These are phyloP conservation scores for Corrigiola litoralis DNA, from an alignment of 179 eudicot species.

Conservation along the genomic window DNA sequence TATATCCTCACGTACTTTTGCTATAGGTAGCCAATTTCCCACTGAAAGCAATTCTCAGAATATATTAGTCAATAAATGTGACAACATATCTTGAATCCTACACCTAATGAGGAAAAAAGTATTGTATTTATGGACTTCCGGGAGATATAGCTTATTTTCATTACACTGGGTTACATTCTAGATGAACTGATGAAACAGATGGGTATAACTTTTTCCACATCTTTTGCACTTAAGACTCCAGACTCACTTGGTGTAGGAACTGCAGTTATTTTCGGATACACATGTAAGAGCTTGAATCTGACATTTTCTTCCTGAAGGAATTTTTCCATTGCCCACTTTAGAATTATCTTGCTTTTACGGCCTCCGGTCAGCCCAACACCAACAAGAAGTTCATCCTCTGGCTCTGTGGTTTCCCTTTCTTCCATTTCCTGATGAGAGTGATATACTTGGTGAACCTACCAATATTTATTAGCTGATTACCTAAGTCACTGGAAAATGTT, in stretches of 20 bases:
- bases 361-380: slow-evolving; percentile 36
- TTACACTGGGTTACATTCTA: no score
- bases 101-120: not conserved
- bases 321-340: slow-evolving; percentile 69
- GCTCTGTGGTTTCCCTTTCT: slow-evolving; percentile 6
- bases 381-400: slow-evolving; percentile 11
- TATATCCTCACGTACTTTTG: slow-evolving; percentile 65
- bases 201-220: no score
- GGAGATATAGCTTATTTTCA: no score
- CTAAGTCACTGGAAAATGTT: no score
- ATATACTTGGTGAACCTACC: no score
- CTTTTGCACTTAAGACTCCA: not conserved
- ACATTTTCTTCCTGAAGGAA: slow-evolving; percentile 50
- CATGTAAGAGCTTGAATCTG: slow-evolving; percentile 53
- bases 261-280: slow-evolving; percentile 49
- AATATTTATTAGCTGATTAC: no score
- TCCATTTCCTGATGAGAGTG: slow-evolving; percentile 28
- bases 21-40: slow-evolving; percentile 59
- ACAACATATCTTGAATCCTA: not conserved
- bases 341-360: slow-evolving; percentile 48
- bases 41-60: slow-evolving; percentile 31
- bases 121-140: not conserved
- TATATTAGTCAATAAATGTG: not conserved
- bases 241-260: slow-evolving; percentile 79
- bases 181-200: no score